phyloP scores from a whole-genome alignment of 2,329 filamentous ascomycete species.

The Aureobasidium mangrovei region DNA sequence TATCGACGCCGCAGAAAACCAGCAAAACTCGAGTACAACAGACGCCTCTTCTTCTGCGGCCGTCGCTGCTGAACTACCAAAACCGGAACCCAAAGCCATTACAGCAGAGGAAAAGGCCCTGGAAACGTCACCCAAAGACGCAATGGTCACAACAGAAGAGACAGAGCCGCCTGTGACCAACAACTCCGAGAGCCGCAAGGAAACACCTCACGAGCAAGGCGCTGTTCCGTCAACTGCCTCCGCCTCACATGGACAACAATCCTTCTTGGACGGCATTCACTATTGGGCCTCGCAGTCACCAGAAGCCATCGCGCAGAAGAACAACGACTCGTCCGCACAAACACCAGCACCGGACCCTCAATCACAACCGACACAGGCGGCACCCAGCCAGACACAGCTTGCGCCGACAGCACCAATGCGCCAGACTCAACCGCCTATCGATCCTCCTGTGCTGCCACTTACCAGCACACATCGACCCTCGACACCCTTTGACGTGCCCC shows the following conservation, averaged over 20 bases:
- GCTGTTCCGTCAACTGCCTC: not conserved
- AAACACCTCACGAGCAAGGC: not conserved
- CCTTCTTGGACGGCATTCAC: constrained; percentile 32
- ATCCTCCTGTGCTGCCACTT: not conserved
- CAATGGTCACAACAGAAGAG: not conserved
- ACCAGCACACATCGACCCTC: constrained; percentile 1
- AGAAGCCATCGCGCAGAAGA: constrained; percentile 2
- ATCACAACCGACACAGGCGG: not conserved
- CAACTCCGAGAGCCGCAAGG: not conserved
- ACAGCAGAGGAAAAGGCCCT: not conserved
- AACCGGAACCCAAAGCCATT: not conserved
- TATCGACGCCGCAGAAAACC: not conserved
- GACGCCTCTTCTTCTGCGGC: not conserved
- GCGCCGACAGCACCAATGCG: constrained; percentile 9
- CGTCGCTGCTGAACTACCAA: not conserved
- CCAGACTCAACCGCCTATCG: not conserved
- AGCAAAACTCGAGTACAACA: not conserved
- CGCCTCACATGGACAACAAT: constrained; percentile 22
- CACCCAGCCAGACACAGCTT: constrained; percentile 19
- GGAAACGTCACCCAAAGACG: not conserved
- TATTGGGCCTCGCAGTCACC: constrained; percentile 25
- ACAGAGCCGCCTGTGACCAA: not conserved
- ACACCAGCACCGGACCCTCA: not conserved
- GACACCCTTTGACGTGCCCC: constrained; percentile 2
- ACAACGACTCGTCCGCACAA: constrained; percentile 8